phyloP scores from a whole-genome alignment of 495 filamentous ascomycete species.

The Polyplosphaeria fusca region DNA sequence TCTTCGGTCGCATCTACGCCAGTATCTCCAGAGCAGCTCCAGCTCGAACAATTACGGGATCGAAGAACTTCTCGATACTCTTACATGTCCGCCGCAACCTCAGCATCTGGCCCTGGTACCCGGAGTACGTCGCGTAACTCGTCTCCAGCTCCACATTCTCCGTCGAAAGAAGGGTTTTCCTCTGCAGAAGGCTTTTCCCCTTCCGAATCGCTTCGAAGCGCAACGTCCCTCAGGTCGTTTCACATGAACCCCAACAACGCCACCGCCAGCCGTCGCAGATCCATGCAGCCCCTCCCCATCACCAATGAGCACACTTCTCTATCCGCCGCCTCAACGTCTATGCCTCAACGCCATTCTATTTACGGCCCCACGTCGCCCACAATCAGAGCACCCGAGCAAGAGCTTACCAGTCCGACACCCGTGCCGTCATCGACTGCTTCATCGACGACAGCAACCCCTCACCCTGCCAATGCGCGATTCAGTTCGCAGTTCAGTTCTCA shows the following conservation, averaged over 20 bases:
- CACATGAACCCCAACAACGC: conserved; percentile 34
- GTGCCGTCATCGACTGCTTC: neutral
- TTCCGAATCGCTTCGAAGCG: conserved; percentile 28
- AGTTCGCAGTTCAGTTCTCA: conserved; percentile 11
- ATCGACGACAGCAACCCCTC: neutral
- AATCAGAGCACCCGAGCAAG: neutral
- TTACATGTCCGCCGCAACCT: conserved; percentile 32
- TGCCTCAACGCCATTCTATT: conserved; percentile 24
- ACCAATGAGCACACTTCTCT: conserved; percentile 30
- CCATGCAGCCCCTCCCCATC: conserved; percentile 35
- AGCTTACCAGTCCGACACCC: neutral
- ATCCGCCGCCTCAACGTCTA: conserved; percentile 1
- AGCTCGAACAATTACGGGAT: conserved; percentile 34
- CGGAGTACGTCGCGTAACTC: conserved; percentile 35
- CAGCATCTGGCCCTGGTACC: conserved; percentile 28
- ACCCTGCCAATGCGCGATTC: neutral
- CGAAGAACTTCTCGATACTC: conserved; percentile 34
- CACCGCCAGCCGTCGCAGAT: conserved; percentile 30
- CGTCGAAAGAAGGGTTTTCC: conserved; percentile 26
- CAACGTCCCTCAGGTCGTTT: conserved; percentile 30
- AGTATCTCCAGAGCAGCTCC: conserved; percentile 28
- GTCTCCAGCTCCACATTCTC: conserved; percentile 35
- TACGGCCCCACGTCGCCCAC: conserved; percentile 26
- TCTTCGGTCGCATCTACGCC: conserved; percentile 32
- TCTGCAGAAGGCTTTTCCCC: conserved; percentile 13